Evolutionary conservation across 2,329 filamentous ascomycete species (phyloP).

Genomic region (Exserohilum rostratum): DNA sequence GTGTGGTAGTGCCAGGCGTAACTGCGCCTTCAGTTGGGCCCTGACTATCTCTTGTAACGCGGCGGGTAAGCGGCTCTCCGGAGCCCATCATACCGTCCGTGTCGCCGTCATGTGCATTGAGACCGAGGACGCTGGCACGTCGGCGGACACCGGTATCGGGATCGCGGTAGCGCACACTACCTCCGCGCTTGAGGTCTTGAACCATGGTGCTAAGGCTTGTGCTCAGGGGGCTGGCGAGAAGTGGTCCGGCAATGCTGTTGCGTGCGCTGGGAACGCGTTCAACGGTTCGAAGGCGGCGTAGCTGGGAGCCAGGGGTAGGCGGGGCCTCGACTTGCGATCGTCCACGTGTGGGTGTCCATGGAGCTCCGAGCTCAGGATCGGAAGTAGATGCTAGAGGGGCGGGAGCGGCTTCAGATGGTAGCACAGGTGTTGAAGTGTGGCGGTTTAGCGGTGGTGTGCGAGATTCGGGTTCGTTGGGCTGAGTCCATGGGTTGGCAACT

Average conservation of each 20-base stretch:
- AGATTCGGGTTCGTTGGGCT: conserved; percentile 8
- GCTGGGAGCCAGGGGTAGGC: conserved; percentile 26
- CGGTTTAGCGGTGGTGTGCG: conserved; percentile 19
- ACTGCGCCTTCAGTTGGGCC: background rate
- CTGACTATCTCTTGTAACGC: conserved; percentile 22
- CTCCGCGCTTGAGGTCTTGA: conserved; percentile 67
- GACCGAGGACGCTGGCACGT: conserved; percentile 1
- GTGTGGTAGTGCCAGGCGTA: background rate
- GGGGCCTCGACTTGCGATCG: conserved; percentile 23
- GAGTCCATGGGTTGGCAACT: conserved; percentile 40
- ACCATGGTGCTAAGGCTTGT: conserved; percentile 67
- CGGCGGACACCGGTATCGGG: background rate
- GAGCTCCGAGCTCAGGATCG: conserved; percentile 22
- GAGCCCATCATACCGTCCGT: conserved; percentile 1
- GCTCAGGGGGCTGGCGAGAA: conserved; percentile 66
- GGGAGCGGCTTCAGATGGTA: conserved; percentile 36
- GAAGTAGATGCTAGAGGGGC: conserved; percentile 21
- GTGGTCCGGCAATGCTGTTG: conserved; percentile 60
- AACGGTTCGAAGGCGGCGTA: conserved; percentile 37
- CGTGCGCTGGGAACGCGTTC: conserved; percentile 45
- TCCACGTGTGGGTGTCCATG: conserved; percentile 15
- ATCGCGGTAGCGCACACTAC: conserved; percentile 29
- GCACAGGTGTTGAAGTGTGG: conserved; percentile 38
- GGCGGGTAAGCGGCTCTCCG: conserved; percentile 33
- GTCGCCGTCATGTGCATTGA: conserved; percentile 17